These are phyloP conservation scores for Aleurites moluccanus DNA, from an alignment of 441 rosid species.

Conservation along the genomic window DNA sequence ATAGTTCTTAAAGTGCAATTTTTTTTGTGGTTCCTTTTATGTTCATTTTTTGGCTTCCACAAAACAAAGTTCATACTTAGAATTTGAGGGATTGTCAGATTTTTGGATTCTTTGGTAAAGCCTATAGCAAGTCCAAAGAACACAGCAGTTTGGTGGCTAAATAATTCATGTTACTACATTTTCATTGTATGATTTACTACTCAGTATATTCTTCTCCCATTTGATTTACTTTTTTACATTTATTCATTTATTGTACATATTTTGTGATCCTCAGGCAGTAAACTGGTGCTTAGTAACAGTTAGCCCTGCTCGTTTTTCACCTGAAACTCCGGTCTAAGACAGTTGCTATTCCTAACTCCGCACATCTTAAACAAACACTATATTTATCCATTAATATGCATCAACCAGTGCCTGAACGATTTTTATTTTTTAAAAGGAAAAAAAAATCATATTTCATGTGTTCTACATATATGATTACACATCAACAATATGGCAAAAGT, in stretches of 20 bases:
- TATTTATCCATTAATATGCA: not conserved
- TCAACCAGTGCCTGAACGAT: not conserved
- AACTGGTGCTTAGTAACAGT: no score
- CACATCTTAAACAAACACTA: not conserved
- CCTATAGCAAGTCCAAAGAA: not conserved
- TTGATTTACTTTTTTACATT: no score
- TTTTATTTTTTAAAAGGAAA: not conserved
- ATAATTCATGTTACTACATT: not conserved
- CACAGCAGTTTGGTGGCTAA: not conserved
- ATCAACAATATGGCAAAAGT: not conserved
- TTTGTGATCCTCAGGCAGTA: no score
- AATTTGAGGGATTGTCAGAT: not conserved
- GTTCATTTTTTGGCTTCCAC: not conserved
- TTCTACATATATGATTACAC: no score
- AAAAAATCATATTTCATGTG: not conserved
- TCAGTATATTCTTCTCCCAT: no score
- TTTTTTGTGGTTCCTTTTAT: not conserved
- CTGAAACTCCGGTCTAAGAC: no score
- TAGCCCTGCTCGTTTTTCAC: no score
- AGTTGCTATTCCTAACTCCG: no score
- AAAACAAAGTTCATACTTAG: not conserved
- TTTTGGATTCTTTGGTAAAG: not conserved
- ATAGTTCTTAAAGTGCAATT: not conserved
- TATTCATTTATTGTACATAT: no score
- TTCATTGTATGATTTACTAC: no score